Evolutionary conservation across 345 rosid species (phyloP), one percentile per base, ranked within the genome.

Genomic region (Ricinus communis): DNA sequence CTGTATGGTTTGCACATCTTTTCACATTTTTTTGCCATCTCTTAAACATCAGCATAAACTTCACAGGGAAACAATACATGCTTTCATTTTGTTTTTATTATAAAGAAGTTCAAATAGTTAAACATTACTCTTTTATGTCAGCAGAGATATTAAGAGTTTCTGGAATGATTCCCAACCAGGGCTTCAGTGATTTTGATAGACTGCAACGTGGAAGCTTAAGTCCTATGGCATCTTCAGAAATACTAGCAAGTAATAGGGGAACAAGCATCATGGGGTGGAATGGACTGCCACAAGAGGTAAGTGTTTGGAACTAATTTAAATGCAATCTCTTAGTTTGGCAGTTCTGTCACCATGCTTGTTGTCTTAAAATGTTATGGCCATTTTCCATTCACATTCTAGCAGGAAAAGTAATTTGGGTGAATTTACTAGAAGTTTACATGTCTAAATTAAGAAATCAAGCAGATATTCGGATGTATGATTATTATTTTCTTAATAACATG

Each of bases 221-320:
- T 83, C 96, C 94, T 66, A 90, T 93, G 98, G 96, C 94, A 72
- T 88, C 94, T 81, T 90, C 96, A 70, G 89, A 83, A 76, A 85
- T 82, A 27, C 79, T 90, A 71, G 82, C 96, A 43, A 90, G 85
- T 77, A 83, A 77, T 77, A 70, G 86, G 19, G 88, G 90, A 69
- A 72, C 84, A 38, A 84, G 88, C 59, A 74, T 90, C 75, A 79
- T 86, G 61, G 86, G 89, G 71, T 90, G 93, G 98, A 93, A 85
- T 82, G 85, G 90, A 65, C 81, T 84, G 71, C 86, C 87, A 31
- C 86, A 80, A 61, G 98, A 87, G 88, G 98, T 90, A 76, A 33
- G 45, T 76, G 19, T 51, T 65, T 71, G 11, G 11, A 58, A 30
- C 41, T 58, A 57, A 28, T 58, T 30, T 16, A 22, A 57, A 58